Percentiles rank a stretch among this genome's conserved stretches.
Evolutionary conservation across 768 basidiomycete species (phyloP).

Genomic region (Phlebiopsis gigantea): DNA sequence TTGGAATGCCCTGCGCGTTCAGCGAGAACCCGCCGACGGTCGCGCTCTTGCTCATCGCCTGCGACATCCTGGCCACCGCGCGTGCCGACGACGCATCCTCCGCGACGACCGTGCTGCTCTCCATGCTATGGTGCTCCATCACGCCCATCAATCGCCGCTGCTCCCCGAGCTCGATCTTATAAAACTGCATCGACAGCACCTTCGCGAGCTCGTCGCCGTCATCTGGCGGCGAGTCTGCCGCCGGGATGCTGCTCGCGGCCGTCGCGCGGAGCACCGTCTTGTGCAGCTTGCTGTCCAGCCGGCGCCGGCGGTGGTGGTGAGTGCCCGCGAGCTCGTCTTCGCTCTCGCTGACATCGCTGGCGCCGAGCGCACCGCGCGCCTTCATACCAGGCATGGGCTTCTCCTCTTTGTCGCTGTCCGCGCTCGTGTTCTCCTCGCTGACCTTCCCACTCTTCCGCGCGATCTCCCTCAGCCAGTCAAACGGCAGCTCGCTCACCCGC

Average conservation of each 20-base stretch:
- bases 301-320: conserved; percentile 1
- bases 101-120: conserved; percentile 32
- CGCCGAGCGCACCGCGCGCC: not conserved
- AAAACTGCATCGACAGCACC: conserved; percentile 87
- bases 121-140: conserved; percentile 84
- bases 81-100: not conserved
- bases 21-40: not conserved
- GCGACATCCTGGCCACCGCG: conserved; percentile 4
- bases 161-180: conserved; percentile 87
- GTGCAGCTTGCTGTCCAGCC: not conserved
- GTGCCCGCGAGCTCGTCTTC: not conserved
- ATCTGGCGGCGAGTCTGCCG: not conserved
- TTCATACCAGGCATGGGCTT: conserved; percentile 4
- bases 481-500: conserved; percentile 67
- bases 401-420: conserved; percentile 1
- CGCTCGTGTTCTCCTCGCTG: not conserved
- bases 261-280: conserved; percentile 4
- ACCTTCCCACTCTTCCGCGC: conserved; percentile 42
- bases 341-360: conserved; percentile 16
- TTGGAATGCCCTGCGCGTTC: not conserved
- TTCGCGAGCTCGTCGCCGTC: conserved; percentile 62
- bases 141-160: conserved; percentile 84
- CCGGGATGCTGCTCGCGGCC: not conserved
- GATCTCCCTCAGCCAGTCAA: conserved; percentile 72
- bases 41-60: not conserved